Evolutionary conservation across 108 stramenopile genomes (phyloP).

Genomic region (Nitzschia sp.): DNA sequence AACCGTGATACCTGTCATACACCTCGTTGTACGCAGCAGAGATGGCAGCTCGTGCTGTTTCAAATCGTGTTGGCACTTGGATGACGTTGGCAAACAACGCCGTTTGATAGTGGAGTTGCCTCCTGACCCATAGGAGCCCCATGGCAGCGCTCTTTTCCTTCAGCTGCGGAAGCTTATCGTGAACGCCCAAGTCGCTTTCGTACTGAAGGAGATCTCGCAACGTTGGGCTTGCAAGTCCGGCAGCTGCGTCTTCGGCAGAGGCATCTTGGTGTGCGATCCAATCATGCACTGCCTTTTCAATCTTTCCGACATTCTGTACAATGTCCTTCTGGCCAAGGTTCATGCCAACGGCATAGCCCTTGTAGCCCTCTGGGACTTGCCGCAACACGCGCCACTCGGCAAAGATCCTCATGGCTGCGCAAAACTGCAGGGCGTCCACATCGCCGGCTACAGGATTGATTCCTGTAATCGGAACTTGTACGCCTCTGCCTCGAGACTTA

Average conservation of each 20-base stretch:
- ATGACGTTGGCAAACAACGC: conserved; percentile 58
- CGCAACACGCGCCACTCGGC: conserved; percentile 78
- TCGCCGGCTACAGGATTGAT: conserved; percentile 20
- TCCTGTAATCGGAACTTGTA: conserved; percentile 27
- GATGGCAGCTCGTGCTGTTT: conserved; percentile 46
- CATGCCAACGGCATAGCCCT: conserved; percentile 77
- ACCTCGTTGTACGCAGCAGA: conserved; percentile 62
- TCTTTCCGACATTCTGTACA: conserved; percentile 75
- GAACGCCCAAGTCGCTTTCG: conserved; percentile 48
- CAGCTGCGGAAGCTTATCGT: conserved; percentile 60
- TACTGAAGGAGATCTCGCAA: conserved; percentile 53
- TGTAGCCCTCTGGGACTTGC: conserved; percentile 76
- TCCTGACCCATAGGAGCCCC: conserved; percentile 67
- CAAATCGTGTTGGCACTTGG: conserved; percentile 44
- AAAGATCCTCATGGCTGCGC: conserved; percentile 69
- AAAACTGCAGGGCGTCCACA: conserved; percentile 65
- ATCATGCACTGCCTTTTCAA: conserved; percentile 59
- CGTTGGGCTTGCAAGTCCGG: conserved; percentile 39
- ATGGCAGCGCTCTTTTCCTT: conserved; percentile 64
- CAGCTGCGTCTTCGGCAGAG: not conserved
- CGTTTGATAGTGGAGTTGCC: conserved; percentile 73
- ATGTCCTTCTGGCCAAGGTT: conserved; percentile 72
- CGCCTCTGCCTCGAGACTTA: conserved; percentile 41
- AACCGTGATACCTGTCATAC: conserved; percentile 69
- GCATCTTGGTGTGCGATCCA: conserved; percentile 37